Conservation (phyloP, 202 grass and related monocot species). For the Panicum hallii region DNA sequence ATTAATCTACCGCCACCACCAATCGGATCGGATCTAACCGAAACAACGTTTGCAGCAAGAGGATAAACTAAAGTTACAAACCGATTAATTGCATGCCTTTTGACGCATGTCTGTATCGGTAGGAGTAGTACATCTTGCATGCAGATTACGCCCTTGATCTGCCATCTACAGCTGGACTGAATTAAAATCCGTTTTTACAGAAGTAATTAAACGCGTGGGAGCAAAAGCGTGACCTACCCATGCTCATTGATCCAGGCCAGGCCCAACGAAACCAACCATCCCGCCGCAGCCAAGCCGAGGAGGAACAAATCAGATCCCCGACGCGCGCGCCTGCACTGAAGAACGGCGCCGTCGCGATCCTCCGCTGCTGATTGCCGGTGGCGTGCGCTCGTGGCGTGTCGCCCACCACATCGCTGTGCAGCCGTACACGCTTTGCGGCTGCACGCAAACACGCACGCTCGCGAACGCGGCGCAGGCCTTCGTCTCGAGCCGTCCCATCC, state of each 20-base stretch:
- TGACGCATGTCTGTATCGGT: neutral
- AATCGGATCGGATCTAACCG: too few relatives aligned
- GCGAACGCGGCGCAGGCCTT: neutral
- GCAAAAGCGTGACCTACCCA: constrained; percentile 31
- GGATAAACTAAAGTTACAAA: too few relatives aligned
- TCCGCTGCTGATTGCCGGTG: neutral
- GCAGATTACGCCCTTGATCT: constrained; percentile 11
- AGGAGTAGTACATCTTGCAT: neutral
- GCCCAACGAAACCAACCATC: neutral
- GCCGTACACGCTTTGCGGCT: neutral
- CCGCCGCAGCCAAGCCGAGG: neutral
- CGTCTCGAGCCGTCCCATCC: neutral
- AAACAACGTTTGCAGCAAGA: too few relatives aligned
- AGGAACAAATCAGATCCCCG: too few relatives aligned
- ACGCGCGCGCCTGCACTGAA: neutral
- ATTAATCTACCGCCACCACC: too few relatives aligned
- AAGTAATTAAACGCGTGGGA: neutral
- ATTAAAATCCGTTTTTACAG: neutral
- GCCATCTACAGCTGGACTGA: neutral
- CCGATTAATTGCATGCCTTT: too few relatives aligned
- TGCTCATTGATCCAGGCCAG: too few relatives aligned
- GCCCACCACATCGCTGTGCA: constrained; percentile 6
- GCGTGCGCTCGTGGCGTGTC: neutral
- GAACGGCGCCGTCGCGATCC: neutral
- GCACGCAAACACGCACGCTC: neutral